Percentiles rank a stretch among this genome's conserved stretches.
phyloP scores from a whole-genome alignment of 345 rosid genomes.

The Acer negundo region DNA sequence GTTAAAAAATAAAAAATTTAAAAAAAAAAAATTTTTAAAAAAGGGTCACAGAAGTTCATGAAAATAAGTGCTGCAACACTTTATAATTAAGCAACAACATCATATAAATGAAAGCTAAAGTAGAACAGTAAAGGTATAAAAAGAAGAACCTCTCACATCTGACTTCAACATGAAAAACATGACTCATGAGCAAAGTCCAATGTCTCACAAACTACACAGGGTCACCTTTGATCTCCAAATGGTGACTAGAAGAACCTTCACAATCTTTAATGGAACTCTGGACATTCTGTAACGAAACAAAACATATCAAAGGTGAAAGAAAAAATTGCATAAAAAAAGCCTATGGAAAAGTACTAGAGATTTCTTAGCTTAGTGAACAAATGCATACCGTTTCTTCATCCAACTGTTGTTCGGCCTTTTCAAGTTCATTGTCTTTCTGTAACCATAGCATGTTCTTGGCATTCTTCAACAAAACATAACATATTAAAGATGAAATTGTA shows the following conservation, averaged over 20 bases:
- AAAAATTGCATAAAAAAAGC: background rate
- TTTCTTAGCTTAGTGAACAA: background rate
- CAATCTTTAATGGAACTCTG: too few species aligned
- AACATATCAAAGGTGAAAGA: background rate
- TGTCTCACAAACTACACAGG: background rate
- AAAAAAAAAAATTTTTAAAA: too few species aligned
- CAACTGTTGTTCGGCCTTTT: too few species aligned
- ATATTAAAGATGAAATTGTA: too few species aligned
- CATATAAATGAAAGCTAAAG: too few species aligned
- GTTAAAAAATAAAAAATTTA: too few species aligned
- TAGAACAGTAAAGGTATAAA: too few species aligned
- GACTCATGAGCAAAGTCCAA: too few species aligned
- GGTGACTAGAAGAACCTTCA: background rate
- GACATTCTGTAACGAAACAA: background rate
- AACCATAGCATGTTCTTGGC: background rate
- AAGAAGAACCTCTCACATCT: background rate
- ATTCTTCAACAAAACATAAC: too few species aligned
- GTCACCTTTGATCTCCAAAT: background rate
- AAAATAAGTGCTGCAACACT: too few species aligned
- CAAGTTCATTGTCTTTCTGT: background rate
- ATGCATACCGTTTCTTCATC: background rate
- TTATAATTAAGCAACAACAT: too few species aligned
- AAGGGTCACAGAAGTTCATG: too few species aligned
- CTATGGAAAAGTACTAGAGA: background rate
- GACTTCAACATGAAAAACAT: background rate